Evolutionary conservation across 208 protist genomes (phyloP), one percentile per base, ranked within the genome.

Genomic region (Leptomonas seymouri): DNA sequence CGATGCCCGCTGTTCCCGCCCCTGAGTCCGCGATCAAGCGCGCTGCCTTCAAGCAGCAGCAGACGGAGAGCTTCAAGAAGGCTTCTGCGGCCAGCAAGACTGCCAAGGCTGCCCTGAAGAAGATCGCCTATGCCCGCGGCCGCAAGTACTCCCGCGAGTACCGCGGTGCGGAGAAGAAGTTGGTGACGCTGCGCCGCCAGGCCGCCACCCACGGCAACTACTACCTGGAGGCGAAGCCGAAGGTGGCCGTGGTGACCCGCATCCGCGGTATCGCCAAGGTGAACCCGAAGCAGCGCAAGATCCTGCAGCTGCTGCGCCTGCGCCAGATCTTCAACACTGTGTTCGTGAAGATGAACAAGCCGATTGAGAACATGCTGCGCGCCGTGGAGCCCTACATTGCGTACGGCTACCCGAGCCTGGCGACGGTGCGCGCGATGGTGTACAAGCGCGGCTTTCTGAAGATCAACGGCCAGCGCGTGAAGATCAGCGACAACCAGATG

Each of bases 401-500:
- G 54, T 99, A 99, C 84, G 99, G 99, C 65, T 99, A 99, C 79
- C 99, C 99, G 54, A 98, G 92, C 65, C 87, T 99, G 21, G 96
- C 98, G 79, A 97, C 98, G 6, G 92, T 99, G 34, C 88, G 95
- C 39, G 92, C 98, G 46, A 87, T 99, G 34, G 84, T 99, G 70
- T 99, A 99, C 97, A 99, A 99, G 96, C 98, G 99, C 71, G 99
- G 99, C 58, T 96, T 92, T 89, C 95, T 91, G 62, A 99, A 99
- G 84, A 68, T 99, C 69, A 98, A 99, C 84, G 84, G 88, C 42
- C 93, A 99, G 87, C 97, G 99, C 75, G 87, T 99, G 65, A 97
- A 98, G 73, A 89, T 99, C 78, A 88, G 62, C 58, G 87, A 97
- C 81, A 99, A 99, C 81, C 77, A 94, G 66, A 87, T 99, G 61